Evolutionary conservation across 495 filamentous ascomycete species (phyloP), one percentile per base, ranked within the genome.

Genomic region (Talaromyces proteolyticus): DNA sequence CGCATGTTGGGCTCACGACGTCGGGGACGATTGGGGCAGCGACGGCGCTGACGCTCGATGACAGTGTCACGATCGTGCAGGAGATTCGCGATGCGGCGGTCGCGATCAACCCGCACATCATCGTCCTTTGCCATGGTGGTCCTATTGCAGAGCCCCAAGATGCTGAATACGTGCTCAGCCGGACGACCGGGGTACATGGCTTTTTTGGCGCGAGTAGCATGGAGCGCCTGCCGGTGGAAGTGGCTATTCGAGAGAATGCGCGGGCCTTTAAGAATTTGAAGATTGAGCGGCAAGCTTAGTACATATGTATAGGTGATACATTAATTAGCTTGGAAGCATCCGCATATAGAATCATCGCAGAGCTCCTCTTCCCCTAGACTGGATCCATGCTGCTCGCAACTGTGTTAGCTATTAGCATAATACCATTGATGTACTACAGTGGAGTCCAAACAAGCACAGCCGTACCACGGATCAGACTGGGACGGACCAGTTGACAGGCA

Each of bases 141-240:
- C 83, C 83, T 3, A 79, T 88, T 55, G 81, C 82, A 12, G 68
- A 66, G 41, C 77, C 78, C 0, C 60, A 76, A 37, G 84, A 88
- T 67, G 82, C 83, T 0, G 63, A 74, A 58, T 85, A 76, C 62
- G 76, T 88, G 22, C 59, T 88, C 1, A 64, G 65, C 39, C 61
- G 76, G 54, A 80, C 76, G 8, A 70, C 68, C 34, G 82, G 83
- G 1, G 68, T 87, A 18, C 82, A 87, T 66, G 83, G 83, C 3
- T 87, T 88, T 55, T 87, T 78, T 63, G 84, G 84, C 0, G 84
- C 84, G 21, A 85, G 81, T 52, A 82, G 77, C 52, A 83, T 88
- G 77, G 84, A 87, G 68, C 68, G 83, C 29, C 66, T 87, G 56
- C 85, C 84, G 12, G 84, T 87, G 22, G 85, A 88, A 65, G 62